Conservation (phyloP, 2,329 filamentous ascomycete species). For the Colletotrichum truncatum region DNA sequence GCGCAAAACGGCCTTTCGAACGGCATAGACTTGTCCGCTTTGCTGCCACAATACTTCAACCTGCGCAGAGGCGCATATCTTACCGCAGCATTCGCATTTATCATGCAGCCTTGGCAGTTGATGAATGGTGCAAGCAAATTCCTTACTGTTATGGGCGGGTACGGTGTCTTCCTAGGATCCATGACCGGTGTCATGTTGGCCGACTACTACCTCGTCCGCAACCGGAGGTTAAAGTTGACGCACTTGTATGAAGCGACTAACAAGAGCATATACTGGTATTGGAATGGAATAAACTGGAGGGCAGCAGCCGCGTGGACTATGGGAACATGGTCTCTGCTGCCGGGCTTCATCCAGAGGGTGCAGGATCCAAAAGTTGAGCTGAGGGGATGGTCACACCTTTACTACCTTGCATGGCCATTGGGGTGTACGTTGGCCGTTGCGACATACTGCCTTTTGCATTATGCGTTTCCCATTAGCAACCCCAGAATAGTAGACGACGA, state of each 20-base stretch:
- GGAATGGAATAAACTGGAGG: conserved; percentile 34
- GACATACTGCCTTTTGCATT: conserved; percentile 32
- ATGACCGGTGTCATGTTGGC: conserved; percentile 47
- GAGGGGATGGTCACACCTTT: conserved; percentile 38
- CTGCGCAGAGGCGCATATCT: conserved; percentile 31
- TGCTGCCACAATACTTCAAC: conserved; percentile 36
- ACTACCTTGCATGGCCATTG: conserved; percentile 37
- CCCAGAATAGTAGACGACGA: conserved; percentile 34
- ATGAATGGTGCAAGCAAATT: conserved; percentile 37
- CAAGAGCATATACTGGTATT: conserved; percentile 36
- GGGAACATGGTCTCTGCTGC: conserved; percentile 35
- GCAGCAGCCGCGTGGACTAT: conserved; percentile 31
- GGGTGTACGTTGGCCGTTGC: conserved; percentile 33
- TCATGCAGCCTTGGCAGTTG: conserved; percentile 36
- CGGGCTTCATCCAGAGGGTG: conserved; percentile 35
- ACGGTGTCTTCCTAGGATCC: conserved; percentile 45
- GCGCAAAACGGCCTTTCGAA: conserved; percentile 33
- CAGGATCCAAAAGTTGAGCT: conserved; percentile 22
- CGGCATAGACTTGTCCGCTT: conserved; percentile 39
- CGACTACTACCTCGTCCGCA: conserved; percentile 45
- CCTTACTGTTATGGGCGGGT: conserved; percentile 40
- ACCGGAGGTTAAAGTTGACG: conserved; percentile 44
- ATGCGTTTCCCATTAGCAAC: conserved; percentile 32
- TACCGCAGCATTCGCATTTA: conserved; percentile 32
- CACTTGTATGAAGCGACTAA: conserved; percentile 39